These are phyloP conservation scores for Podaxis sp. DNA, from an alignment of 768 basidiomycete genomes.

Conservation along the genomic window DNA sequence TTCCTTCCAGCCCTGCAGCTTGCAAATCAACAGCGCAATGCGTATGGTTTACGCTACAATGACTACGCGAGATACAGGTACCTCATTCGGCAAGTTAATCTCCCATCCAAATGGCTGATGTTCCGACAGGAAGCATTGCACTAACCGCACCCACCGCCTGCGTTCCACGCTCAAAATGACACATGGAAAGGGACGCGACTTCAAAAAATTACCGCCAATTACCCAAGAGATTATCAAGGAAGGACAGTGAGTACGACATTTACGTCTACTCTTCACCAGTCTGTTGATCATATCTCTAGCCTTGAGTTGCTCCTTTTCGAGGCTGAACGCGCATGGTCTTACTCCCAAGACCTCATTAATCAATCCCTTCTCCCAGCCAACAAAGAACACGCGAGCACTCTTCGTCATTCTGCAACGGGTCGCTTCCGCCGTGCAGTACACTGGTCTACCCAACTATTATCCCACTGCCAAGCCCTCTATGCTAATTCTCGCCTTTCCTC, in stretches of 20 bases:
- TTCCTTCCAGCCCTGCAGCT: constrained; percentile 66
- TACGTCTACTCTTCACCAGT: constrained; percentile 14
- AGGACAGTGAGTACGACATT: constrained; percentile 60
- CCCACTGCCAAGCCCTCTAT: constrained; percentile 68
- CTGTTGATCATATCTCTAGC: constrained; percentile 35
- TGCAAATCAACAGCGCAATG: constrained; percentile 84
- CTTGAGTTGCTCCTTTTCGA: constrained; percentile 86
- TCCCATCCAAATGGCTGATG: neutral
- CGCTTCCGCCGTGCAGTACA: constrained; percentile 78
- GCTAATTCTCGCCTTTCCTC: constrained; percentile 51
- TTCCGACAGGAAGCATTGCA: constrained; percentile 79
- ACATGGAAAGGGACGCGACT: constrained; percentile 87
- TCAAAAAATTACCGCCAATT: constrained; percentile 77
- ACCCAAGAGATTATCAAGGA: constrained; percentile 73
- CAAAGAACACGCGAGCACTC: constrained; percentile 48
- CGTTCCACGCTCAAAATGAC: constrained; percentile 83
- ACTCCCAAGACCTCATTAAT: constrained; percentile 75
- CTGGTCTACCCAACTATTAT: constrained; percentile 77
- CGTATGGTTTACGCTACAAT: constrained; percentile 89
- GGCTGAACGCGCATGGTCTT: constrained; percentile 89
- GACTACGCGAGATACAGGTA: constrained; percentile 87
- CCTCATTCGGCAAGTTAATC: constrained; percentile 15
- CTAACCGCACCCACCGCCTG: constrained; percentile 85
- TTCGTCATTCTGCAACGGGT: constrained; percentile 74
- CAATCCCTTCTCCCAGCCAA: constrained; percentile 53